phyloP scores from a whole-genome alignment of 2,329 filamentous ascomycete species.

The Endoconidiophora laricicola region DNA sequence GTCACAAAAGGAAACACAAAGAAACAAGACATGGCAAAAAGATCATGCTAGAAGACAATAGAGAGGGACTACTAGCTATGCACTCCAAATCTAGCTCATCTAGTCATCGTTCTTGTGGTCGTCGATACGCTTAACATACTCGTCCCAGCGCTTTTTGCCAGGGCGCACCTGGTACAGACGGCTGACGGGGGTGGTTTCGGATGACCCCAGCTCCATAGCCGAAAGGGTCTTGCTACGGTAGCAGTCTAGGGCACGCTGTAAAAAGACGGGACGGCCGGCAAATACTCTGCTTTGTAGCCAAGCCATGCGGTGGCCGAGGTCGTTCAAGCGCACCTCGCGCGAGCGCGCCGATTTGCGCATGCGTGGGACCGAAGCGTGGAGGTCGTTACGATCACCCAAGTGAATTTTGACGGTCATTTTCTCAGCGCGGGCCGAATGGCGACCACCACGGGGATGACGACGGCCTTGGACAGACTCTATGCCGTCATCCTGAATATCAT shows the following conservation, averaged over 20 bases:
- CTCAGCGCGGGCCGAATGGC: constrained; percentile 21
- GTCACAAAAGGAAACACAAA: background rate
- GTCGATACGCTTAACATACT: constrained; percentile 29
- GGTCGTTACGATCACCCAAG: constrained; percentile 50
- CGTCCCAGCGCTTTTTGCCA: constrained; percentile 63
- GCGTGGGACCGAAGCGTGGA: constrained; percentile 57
- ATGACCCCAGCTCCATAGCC: constrained; percentile 61
- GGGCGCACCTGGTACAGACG: constrained; percentile 79
- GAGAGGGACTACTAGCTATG: background rate
- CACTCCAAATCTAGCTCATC: background rate
- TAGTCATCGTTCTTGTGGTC: constrained; percentile 16
- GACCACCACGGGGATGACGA: constrained; percentile 23
- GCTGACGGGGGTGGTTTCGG: constrained; percentile 56
- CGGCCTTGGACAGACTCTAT: constrained; percentile 26
- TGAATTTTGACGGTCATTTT: constrained; percentile 42
- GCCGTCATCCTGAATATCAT: constrained; percentile 34
- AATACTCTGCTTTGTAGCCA: constrained; percentile 93
- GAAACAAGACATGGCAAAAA: background rate
- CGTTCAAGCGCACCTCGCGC: constrained; percentile 83
- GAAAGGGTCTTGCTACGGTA: constrained; percentile 84
- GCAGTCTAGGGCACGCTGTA: constrained; percentile 86
- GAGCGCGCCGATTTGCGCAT: constrained; percentile 52
- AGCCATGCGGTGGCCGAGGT: constrained; percentile 85
- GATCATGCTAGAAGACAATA: too few species aligned
- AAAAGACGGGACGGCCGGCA: constrained; percentile 67